Conservation (phyloP, 352 stramenopile genomes). For the Aphanomyces astaci region DNA sequence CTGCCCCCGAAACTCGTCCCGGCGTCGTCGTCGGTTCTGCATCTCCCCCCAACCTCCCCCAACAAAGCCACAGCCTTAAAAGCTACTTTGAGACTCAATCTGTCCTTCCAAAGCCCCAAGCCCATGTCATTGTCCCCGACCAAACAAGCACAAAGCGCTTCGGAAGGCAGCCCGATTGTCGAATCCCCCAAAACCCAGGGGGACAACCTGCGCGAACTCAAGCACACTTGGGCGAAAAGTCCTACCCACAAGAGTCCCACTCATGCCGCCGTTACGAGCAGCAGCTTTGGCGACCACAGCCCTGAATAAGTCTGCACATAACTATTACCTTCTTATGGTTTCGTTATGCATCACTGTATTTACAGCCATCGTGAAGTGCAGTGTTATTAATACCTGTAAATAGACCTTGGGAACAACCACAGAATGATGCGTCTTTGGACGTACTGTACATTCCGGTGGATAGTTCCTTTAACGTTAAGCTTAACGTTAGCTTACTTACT, state of each 20-base stretch:
- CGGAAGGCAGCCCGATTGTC: not conserved
- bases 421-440: too few species aligned
- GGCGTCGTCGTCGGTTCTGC: not conserved
- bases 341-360: too few species aligned
- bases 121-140: not conserved
- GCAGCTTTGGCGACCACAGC: not conserved
- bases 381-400: too few species aligned
- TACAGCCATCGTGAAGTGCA: too few species aligned
- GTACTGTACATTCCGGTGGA: too few species aligned
- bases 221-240: conserved; percentile 27
- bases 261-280: not conserved
- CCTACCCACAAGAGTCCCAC: not conserved
- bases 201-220: conserved; percentile 29
- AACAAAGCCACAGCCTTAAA: conserved; percentile 1
- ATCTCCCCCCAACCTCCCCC: not conserved
- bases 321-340: too few species aligned
- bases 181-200: conserved; percentile 26
- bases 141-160: too few species aligned
- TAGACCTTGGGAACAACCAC: too few species aligned
- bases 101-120: not conserved
- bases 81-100: not conserved
- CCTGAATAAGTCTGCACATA: not conserved
- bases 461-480: too few species aligned
- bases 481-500: too few species aligned
- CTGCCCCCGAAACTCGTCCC: not conserved